phyloP scores from a whole-genome alignment of 805 yeast genomes.

The Wilhelminamyces savonicus region DNA sequence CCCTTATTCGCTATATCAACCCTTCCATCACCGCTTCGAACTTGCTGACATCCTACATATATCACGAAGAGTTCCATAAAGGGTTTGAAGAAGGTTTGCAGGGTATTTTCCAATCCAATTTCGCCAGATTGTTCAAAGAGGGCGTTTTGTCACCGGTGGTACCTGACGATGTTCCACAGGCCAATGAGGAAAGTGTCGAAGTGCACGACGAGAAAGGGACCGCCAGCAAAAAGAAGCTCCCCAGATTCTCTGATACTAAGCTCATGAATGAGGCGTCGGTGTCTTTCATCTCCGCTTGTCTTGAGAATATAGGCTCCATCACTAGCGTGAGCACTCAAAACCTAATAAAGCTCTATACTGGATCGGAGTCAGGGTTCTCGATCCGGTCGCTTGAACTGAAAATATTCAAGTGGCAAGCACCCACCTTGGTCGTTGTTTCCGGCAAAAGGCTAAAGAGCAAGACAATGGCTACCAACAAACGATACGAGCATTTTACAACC shows the following conservation, averaged over 20 bases:
- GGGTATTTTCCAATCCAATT: constrained; percentile 10
- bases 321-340: constrained; percentile 38
- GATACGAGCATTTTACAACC: constrained; percentile 46
- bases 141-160: constrained; percentile 21
- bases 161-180: background rate
- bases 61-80: constrained; percentile 11
- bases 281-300: constrained; percentile 30
- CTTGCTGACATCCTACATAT: constrained; percentile 7
- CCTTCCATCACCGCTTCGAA: constrained; percentile 20
- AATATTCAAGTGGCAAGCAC: constrained; percentile 86
- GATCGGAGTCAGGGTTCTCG: constrained; percentile 77
- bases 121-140: constrained; percentile 15
- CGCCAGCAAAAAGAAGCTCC: constrained; percentile 34
- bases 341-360: constrained; percentile 59
- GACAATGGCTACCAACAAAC: constrained; percentile 30
- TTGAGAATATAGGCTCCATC: constrained; percentile 17
- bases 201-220: background rate
- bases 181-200: background rate
- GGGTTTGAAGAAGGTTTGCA: constrained; percentile 11
- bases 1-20: constrained; percentile 46
- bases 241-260: constrained; percentile 22
- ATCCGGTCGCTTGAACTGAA: constrained; percentile 81
- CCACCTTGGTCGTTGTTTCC: constrained; percentile 62
- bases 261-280: constrained; percentile 36
- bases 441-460: constrained; percentile 48